Evolutionary conservation across 1,284 basidiomycete genomes (phyloP).

Genomic region (Ceratobasidium sp.): DNA sequence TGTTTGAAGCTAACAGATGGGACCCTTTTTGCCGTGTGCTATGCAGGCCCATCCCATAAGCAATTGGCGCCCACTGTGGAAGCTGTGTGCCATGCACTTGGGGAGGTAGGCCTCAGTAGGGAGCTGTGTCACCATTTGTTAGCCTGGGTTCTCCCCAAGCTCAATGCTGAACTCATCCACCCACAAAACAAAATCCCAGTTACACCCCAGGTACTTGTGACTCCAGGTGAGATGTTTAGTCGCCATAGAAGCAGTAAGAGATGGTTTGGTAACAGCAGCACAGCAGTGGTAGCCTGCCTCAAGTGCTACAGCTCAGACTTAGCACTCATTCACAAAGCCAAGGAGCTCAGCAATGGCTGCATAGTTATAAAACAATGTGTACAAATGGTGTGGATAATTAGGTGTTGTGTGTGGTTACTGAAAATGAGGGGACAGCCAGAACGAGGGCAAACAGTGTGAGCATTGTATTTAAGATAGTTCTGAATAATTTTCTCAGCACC

Average conservation of each 20-base stretch:
- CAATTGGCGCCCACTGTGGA: not conserved
- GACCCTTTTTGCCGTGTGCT: conserved; percentile 10
- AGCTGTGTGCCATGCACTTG: conserved; percentile 4
- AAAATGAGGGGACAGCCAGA: not conserved
- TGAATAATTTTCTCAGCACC: not conserved
- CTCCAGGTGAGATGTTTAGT: not conserved
- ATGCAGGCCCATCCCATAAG: conserved; percentile 7
- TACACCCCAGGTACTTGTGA: not conserved
- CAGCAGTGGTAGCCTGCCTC: conserved; percentile 6
- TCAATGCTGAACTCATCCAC: not conserved
- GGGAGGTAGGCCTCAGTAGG: conserved; percentile 11
- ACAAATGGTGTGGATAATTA: not conserved
- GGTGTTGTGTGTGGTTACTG: not conserved
- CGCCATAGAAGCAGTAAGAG: not conserved
- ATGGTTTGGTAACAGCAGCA: conserved; percentile 8
- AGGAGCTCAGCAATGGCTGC: not conserved
- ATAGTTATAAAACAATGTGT: not conserved
- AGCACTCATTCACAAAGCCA: not conserved
- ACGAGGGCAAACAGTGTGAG: not conserved
- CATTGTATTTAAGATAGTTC: not conserved
- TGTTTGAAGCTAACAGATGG: not conserved
- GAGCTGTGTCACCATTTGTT: conserved; percentile 1
- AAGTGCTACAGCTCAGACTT: not conserved
- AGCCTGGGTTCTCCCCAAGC: not conserved
- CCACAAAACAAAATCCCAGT: conserved; percentile 10